phyloP scores from a whole-genome alignment of 2,329 filamentous ascomycete genomes.

The Alternaria gansuensis region DNA sequence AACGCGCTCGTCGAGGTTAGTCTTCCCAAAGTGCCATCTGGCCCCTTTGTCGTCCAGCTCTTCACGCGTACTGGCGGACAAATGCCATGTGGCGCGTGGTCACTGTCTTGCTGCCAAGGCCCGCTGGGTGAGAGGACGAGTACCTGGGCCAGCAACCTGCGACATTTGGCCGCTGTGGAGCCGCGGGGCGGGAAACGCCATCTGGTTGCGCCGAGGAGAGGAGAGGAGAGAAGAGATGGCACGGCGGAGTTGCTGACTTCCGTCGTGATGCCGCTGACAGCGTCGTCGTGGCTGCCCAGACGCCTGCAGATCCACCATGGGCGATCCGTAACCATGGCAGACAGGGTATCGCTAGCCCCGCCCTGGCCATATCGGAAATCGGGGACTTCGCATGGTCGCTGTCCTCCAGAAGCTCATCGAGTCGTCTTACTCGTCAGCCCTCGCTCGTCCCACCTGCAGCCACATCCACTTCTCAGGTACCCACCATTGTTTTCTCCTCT shows the following conservation, averaged over 20 bases:
- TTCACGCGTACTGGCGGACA: constrained; percentile 22
- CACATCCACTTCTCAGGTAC: constrained; percentile 47
- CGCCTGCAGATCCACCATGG: constrained; percentile 48
- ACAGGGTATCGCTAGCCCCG: constrained; percentile 46
- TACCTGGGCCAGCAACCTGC: constrained; percentile 27
- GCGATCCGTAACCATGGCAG: constrained; percentile 52
- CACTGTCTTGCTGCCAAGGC: constrained; percentile 28
- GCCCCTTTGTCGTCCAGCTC: constrained; percentile 22
- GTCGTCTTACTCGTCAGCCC: constrained; percentile 37
- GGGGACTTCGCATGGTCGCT: constrained; percentile 45
- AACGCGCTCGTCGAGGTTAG: constrained; percentile 25
- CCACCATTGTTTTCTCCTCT: constrained; percentile 41
- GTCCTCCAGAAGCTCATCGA: constrained; percentile 35
- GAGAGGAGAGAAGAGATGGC: background rate
- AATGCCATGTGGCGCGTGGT: constrained; percentile 23
- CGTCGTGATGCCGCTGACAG: constrained; percentile 7
- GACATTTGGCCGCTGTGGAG: constrained; percentile 38
- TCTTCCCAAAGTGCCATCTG: constrained; percentile 17
- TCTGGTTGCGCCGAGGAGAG: constrained; percentile 2
- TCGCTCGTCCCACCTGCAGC: constrained; percentile 44
- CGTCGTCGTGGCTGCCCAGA: constrained; percentile 36
- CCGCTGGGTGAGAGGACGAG: constrained; percentile 32
- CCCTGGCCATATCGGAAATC: constrained; percentile 50
- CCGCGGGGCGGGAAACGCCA: constrained; percentile 25
- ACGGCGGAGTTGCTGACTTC: constrained; percentile 9